Base-by-base conservation (phyloP, 2,329 filamentous ascomycete species). In the Fusarium sp. region DNA sequence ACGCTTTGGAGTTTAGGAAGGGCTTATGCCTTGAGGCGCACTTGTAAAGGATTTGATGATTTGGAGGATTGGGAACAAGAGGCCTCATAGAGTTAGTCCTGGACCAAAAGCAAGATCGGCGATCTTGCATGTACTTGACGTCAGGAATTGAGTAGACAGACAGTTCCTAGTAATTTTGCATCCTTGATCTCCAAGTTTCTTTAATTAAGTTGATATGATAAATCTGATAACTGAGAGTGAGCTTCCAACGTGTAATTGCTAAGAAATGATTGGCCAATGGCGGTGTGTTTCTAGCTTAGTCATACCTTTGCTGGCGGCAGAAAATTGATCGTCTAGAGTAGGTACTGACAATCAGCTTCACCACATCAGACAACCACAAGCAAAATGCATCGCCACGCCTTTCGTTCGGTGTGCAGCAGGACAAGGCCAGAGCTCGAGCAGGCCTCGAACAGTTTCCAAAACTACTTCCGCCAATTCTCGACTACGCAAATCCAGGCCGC, bases 301-400 rank as follows among this genome's bases (percentile, higher is more conserved):
- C 72, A 75, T 65, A 22, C 8, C 24, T 2, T 5, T 40, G 18
- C 54, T 17, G 28, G 46, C 17, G 14, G 34, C 58, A 63, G 73
- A 75, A 75, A 75, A 72, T 74, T 75, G 67, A 63, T 60, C 44
- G 17, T 51, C 53, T 20, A 56, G 56, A 58, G 31, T 55, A 45
- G 56, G 31, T 55, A 45, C 46, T n/a, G 34, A 49, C 57, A 51
- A 55, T 58, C 45, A 66, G 54, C 51, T 56, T 63, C 64, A 55
- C 57, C 66, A 67, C 61, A 59, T 68, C 58, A 62, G 56, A 66
- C 66, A 45, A 57, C 59, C 68, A 56, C 62, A 56, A 64, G 58
- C 71, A 69, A 77, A 64, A 82, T 82, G 80, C 78, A 79, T 58
- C 75, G 77, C 40, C 78, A 80, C 70, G 75, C 76, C 40, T 75